phyloP scores from a whole-genome alignment of 208 protist genomes.

The Trichomonas tenax region DNA sequence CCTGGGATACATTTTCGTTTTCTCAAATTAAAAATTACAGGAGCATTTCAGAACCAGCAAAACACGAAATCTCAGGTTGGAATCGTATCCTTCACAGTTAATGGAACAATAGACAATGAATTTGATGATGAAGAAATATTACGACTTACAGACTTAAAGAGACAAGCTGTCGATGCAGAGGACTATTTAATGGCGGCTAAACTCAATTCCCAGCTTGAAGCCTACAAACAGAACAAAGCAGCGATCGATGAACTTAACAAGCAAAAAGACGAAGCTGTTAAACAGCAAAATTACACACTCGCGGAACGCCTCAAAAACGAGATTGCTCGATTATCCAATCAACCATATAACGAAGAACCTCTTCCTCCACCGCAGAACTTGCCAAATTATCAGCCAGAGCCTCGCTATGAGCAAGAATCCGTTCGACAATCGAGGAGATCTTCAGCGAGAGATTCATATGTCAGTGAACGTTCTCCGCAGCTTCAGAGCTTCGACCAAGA shows the following conservation, averaged over 20 bases:
- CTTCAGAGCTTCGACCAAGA: not conserved
- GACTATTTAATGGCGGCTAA: not conserved
- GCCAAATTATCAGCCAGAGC: not conserved
- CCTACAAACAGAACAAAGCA: not conserved
- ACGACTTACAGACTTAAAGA: not conserved
- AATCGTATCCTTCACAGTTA: not conserved
- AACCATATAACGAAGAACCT: not conserved
- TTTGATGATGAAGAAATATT: not conserved
- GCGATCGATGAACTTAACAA: not conserved
- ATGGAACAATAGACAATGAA: not conserved
- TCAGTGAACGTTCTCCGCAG: not conserved
- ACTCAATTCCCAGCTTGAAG: not conserved
- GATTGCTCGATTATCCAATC: not conserved
- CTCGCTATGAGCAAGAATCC: not conserved
- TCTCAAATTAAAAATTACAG: not conserved
- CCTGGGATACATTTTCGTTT: not conserved
- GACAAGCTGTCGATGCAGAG: not conserved
- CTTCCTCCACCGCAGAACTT: not conserved
- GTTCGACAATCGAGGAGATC: not conserved
- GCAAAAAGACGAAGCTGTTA: constrained; percentile 3
- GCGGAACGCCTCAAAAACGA: not conserved
- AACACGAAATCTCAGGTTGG: not conserved
- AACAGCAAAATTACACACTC: not conserved
- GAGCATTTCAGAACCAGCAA: not conserved
- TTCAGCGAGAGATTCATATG: not conserved